phyloP scores from a whole-genome alignment of 129 eudicot genomes.

The Rutidosis leptorrhynchoides region DNA sequence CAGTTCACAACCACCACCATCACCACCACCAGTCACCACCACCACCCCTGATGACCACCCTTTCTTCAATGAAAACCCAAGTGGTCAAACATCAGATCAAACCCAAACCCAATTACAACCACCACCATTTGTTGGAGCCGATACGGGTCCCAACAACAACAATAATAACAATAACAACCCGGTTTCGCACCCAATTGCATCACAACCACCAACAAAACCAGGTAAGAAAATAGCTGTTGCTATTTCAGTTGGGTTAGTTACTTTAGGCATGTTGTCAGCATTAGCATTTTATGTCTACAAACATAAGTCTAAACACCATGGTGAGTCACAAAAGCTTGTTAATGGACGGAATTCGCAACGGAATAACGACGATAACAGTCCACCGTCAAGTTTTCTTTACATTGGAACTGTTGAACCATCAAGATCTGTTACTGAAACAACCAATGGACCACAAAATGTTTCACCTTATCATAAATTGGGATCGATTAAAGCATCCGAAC shows the following conservation, averaged over 20 bases:
- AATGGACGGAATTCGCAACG: conserved; percentile 43
- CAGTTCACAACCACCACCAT: conserved; percentile 71
- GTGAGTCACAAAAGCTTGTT: conserved; percentile 71
- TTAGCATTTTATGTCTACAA: conserved; percentile 70
- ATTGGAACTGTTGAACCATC: conserved; percentile 92
- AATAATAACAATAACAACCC: conserved; percentile 36
- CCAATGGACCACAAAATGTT: conserved; percentile 36
- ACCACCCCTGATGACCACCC: conserved; percentile 59
- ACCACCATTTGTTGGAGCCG: conserved; percentile 30
- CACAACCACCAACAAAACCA: conserved; percentile 57
- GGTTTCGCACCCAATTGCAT: conserved; percentile 47
- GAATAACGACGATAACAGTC: conserved; percentile 47
- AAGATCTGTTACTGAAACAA: conserved; percentile 44
- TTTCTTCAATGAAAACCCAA: conserved; percentile 80
- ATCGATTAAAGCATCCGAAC: conserved; percentile 52
- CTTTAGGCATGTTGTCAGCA: conserved; percentile 80
- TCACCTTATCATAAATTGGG: conserved; percentile 76
- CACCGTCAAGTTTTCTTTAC: conserved; percentile 76
- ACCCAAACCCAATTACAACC: conserved; percentile 40
- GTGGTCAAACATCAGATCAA: conserved; percentile 48
- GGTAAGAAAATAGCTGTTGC: conserved; percentile 79
- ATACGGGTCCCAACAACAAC: conserved; percentile 14
- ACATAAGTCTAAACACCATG: conserved; percentile 40
- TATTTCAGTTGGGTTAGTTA: conserved; percentile 63
- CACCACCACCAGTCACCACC: conserved; percentile 21